These are phyloP conservation scores for Theileria luwenshuni DNA, from an alignment of 169 alveolate genomes.

Conservation along the genomic window DNA sequence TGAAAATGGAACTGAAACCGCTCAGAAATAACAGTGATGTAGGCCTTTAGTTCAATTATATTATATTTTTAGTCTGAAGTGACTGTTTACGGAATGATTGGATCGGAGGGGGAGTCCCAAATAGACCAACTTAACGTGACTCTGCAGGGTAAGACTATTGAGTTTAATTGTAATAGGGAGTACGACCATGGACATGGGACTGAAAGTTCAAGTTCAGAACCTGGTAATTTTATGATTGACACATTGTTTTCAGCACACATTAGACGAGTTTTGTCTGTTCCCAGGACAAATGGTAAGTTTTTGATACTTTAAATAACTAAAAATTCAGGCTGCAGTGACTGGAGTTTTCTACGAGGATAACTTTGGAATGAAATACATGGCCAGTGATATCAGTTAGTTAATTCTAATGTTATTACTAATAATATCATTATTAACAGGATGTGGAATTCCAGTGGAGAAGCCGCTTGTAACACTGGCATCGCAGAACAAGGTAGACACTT, in stretches of 20 bases:
- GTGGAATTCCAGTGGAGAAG: slow-evolving; percentile 62
- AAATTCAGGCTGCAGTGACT: slow-evolving; percentile 52
- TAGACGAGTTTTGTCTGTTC: slow-evolving; percentile 55
- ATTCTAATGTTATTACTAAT: neutral
- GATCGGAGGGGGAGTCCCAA: slow-evolving; percentile 59
- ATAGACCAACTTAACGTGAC: slow-evolving; percentile 57
- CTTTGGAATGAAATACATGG: slow-evolving; percentile 60
- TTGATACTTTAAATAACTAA: neutral
- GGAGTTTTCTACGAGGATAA: slow-evolving; percentile 62
- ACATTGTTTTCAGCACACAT: slow-evolving; percentile 16
- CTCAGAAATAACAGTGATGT: slow-evolving; percentile 51
- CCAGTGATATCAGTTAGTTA: slow-evolving; percentile 45
- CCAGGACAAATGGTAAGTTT: slow-evolving; percentile 71
- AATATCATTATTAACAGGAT: slow-evolving; percentile 21
- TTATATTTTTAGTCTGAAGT: slow-evolving; percentile 25
- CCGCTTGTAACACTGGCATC: slow-evolving; percentile 46
- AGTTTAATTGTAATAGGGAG: slow-evolving; percentile 21
- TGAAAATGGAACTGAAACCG: slow-evolving; percentile 59
- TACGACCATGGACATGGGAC: slow-evolving; percentile 45
- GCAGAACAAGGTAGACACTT: slow-evolving; percentile 13
- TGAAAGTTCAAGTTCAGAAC: slow-evolving; percentile 59
- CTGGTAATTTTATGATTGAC: slow-evolving; percentile 1
- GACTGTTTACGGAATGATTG: slow-evolving; percentile 63
- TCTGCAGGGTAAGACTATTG: slow-evolving; percentile 39
- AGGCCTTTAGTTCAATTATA: neutral